phyloP scores from a whole-genome alignment of 2,329 filamentous ascomycete genomes.

The Cladorrhinum sp. region DNA sequence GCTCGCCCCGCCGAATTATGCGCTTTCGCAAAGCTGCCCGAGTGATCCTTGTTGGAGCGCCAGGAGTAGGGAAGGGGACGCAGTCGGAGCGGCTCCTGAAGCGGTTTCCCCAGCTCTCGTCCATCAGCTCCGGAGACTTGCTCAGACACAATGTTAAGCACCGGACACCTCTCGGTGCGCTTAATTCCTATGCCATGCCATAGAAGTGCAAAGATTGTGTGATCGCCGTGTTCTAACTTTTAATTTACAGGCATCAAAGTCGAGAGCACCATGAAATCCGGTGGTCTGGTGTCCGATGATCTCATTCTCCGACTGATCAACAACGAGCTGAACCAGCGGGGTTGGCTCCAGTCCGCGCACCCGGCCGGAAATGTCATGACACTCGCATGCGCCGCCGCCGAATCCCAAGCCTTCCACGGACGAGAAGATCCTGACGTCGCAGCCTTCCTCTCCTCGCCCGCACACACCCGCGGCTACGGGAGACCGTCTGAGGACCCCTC shows the following conservation, averaged over 20 bases:
- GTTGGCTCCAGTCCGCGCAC: conserved; percentile 66
- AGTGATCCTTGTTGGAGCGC: conserved; percentile 90
- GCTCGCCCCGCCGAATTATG: conserved; percentile 40
- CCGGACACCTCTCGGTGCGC: conserved; percentile 76
- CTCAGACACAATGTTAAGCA: conserved; percentile 89
- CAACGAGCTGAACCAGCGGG: conserved; percentile 78
- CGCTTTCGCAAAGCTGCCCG: conserved; percentile 77
- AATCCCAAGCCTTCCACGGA: conserved; percentile 28
- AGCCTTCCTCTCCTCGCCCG: conserved; percentile 40
- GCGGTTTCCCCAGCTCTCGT: conserved; percentile 82
- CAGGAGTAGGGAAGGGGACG: conserved; percentile 96
- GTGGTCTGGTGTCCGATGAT: conserved; percentile 85
- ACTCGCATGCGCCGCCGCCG: conserved; percentile 44
- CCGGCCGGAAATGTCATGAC: conserved; percentile 48
- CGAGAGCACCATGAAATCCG: conserved; percentile 81
- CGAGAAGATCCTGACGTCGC: conserved; percentile 36
- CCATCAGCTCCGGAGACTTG: conserved; percentile 91
- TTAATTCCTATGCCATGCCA: neutral
- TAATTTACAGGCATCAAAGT: conserved; percentile 73
- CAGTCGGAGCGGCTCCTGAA: conserved; percentile 86
- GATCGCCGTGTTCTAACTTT: neutral
- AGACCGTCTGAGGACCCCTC: conserved; percentile 63
- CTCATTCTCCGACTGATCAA: conserved; percentile 91
- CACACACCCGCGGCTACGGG: conserved; percentile 37
- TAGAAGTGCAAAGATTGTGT: neutral